Evolutionary conservation across 345 rosid species (phyloP).

Genomic region (Rhizophora apiculata): DNA sequence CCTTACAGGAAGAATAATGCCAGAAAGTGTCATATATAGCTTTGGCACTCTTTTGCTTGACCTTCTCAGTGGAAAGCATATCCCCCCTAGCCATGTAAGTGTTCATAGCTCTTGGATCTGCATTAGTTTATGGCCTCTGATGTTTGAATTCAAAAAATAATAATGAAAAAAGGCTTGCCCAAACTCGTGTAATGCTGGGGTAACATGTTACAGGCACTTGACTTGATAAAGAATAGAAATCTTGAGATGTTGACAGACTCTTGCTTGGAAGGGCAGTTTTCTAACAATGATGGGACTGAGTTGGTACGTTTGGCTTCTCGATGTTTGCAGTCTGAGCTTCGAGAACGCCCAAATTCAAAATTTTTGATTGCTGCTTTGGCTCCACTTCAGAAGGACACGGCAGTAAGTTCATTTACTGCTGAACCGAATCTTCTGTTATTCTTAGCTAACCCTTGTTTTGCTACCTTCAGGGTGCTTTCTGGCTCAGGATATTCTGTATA

Average conservation of each 20-base stretch:
- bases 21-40: slow-evolving; percentile 96
- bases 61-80: slow-evolving; percentile 96
- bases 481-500: not conserved
- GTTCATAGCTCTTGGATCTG: not conserved
- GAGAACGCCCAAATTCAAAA: slow-evolving; percentile 85
- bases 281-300: slow-evolving; percentile 80
- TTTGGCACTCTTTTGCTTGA: slow-evolving; percentile 94
- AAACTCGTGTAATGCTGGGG: slow-evolving; percentile 10
- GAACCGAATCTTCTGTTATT: not conserved
- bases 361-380: slow-evolving; percentile 65
- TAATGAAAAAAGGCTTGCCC: not conserved
- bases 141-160: not conserved
- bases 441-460: no score
- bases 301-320: slow-evolving; percentile 86
- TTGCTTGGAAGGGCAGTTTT: slow-evolving; percentile 88
- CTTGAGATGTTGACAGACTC: slow-evolving; percentile 86
- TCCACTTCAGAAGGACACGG: slow-evolving; percentile 85
- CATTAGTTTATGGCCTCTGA: not conserved
- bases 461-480: not conserved
- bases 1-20: slow-evolving; percentile 71
- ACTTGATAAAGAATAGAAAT: slow-evolving; percentile 86
- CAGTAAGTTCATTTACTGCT: slow-evolving; percentile 45
- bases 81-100: slow-evolving; percentile 94
- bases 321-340: slow-evolving; percentile 90
- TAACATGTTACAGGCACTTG: slow-evolving; percentile 65